phyloP scores from a whole-genome alignment of 495 filamentous ascomycete species.

The Penicillium fimorum region DNA sequence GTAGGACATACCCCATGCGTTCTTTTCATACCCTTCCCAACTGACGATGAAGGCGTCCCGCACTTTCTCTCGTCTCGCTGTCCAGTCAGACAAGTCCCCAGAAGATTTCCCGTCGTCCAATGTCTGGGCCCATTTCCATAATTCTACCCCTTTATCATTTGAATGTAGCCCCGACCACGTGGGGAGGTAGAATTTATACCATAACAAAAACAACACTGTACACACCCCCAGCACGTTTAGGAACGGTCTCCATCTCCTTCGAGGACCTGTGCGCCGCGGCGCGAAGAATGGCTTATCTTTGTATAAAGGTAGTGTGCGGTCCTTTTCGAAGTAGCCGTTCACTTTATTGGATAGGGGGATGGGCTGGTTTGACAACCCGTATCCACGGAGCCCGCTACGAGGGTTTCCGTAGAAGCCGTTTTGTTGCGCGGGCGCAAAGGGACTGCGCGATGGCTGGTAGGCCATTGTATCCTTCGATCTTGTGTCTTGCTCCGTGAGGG shows the following conservation, averaged over 20 bases:
- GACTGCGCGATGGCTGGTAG: conserved; percentile 33
- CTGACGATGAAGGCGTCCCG: conserved; percentile 84
- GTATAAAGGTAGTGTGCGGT: conserved; percentile 83
- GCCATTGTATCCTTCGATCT: conserved; percentile 3
- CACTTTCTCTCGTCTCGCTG: conserved; percentile 75
- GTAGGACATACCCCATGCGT: conserved; percentile 81
- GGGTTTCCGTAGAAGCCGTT: conserved; percentile 59
- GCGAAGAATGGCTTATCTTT: conserved; percentile 91
- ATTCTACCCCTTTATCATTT: conserved; percentile 32
- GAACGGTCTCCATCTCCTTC: conserved; percentile 29
- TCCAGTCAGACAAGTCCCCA: conserved; percentile 56
- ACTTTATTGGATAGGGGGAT: conserved; percentile 41
- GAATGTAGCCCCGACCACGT: conserved; percentile 13
- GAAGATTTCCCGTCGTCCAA: conserved; percentile 29
- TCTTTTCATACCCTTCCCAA: conserved; percentile 87
- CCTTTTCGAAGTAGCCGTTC: conserved; percentile 52
- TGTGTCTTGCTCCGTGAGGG: background rate
- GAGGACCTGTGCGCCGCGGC: conserved; percentile 43
- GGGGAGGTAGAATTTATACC: conserved; percentile 33
- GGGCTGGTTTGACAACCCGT: conserved; percentile 33
- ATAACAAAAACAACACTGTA: conserved; percentile 49
- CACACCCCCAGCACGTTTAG: conserved; percentile 26
- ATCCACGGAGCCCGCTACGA: conserved; percentile 35
- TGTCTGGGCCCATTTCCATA: conserved; percentile 45
- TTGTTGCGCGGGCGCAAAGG: conserved; percentile 60